A percentile compares a stretch with the other conserved stretches of the same genome.
phyloP scores from a whole-genome alignment of 2,329 filamentous ascomycete species.

The Exophiala phaeomuriformis region DNA sequence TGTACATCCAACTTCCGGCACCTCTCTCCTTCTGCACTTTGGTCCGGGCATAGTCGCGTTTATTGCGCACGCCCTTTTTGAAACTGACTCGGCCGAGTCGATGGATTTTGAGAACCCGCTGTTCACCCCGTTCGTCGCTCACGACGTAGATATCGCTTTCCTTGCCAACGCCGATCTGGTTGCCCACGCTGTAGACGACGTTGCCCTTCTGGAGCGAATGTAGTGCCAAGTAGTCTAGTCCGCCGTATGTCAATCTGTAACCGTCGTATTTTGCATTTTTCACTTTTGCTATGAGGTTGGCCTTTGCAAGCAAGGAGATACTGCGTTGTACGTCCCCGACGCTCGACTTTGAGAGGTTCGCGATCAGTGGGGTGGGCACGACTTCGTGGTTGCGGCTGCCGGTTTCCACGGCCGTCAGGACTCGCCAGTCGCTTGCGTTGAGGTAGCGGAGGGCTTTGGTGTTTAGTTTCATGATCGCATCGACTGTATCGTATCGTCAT shows the following conservation, averaged over 20 bases:
- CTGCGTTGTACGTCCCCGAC: slow-evolving; percentile 68
- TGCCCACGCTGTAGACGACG: slow-evolving; percentile 83
- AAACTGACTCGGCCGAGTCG: slow-evolving; percentile 93
- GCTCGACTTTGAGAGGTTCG: slow-evolving; percentile 69
- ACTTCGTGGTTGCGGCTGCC: slow-evolving; percentile 96
- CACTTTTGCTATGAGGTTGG: slow-evolving; percentile 79
- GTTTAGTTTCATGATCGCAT: slow-evolving; percentile 74
- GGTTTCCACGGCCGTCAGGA: slow-evolving; percentile 84
- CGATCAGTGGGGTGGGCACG: slow-evolving; percentile 83
- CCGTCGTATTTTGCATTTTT: slow-evolving; percentile 98
- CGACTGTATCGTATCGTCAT: no score
- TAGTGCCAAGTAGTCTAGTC: slow-evolving; percentile 92
- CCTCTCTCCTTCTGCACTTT: slow-evolving; percentile 32
- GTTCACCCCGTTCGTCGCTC: slow-evolving; percentile 66
- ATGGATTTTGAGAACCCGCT: slow-evolving; percentile 90
- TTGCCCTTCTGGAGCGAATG: slow-evolving; percentile 77
- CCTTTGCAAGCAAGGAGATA: slow-evolving; percentile 88
- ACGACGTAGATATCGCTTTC: slow-evolving; percentile 96
- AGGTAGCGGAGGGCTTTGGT: slow-evolving; percentile 90
- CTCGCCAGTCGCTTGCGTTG: slow-evolving; percentile 86
- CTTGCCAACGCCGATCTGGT: slow-evolving; percentile 91
- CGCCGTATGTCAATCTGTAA: slow-evolving; percentile 92
- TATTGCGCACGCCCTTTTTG: slow-evolving; percentile 79
- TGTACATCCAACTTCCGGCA: slow-evolving; percentile 94
- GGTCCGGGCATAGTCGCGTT: slow-evolving; percentile 88